phyloP scores from a whole-genome alignment of 495 filamentous ascomycete genomes.

The Hypoxylon crocopeplum region DNA sequence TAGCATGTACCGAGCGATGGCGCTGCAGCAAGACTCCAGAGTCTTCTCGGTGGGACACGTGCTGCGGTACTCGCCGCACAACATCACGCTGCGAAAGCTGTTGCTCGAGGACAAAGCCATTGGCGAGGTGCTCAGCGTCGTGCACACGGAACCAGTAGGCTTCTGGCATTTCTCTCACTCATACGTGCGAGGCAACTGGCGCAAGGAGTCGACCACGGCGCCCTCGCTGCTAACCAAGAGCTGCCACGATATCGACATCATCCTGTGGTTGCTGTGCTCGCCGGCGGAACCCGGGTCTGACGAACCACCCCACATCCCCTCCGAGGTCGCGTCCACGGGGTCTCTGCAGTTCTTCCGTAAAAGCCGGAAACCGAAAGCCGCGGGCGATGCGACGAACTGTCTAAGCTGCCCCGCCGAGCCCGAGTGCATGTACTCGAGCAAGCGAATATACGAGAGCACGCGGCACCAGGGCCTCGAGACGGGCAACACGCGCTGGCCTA shows the following conservation, averaged over 20 bases:
- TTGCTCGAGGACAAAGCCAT: conserved; percentile 74
- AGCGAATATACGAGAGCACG: conserved; percentile 74
- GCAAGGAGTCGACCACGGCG: conserved; percentile 72
- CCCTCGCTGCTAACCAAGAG: conserved; percentile 90
- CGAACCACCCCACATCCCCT: conserved; percentile 72
- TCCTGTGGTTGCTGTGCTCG: conserved; percentile 86
- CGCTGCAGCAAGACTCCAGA: conserved; percentile 43
- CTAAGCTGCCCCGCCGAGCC: conserved; percentile 73
- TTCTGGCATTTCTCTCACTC: conserved; percentile 97
- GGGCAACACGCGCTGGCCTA: conserved; percentile 76
- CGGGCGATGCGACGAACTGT: conserved; percentile 85
- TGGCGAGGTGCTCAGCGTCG: conserved; percentile 85
- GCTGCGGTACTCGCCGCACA: conserved; percentile 88
- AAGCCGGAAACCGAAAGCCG: conserved; percentile 72
- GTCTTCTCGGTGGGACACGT: conserved; percentile 88
- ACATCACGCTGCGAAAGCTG: conserved; percentile 79
- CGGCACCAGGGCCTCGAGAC: conserved; percentile 52
- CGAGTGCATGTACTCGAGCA: conserved; percentile 82
- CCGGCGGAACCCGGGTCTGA: conserved; percentile 48
- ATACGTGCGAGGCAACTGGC: conserved; percentile 96
- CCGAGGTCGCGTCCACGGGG: conserved; percentile 73
- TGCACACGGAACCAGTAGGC: conserved; percentile 92
- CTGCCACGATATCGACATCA: conserved; percentile 91
- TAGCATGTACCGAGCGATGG: conserved; percentile 67
- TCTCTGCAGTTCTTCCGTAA: conserved; percentile 75